Evolutionary conservation across 345 rosid genomes (phyloP).

Genomic region (Eucalyptus cladocalyx): DNA sequence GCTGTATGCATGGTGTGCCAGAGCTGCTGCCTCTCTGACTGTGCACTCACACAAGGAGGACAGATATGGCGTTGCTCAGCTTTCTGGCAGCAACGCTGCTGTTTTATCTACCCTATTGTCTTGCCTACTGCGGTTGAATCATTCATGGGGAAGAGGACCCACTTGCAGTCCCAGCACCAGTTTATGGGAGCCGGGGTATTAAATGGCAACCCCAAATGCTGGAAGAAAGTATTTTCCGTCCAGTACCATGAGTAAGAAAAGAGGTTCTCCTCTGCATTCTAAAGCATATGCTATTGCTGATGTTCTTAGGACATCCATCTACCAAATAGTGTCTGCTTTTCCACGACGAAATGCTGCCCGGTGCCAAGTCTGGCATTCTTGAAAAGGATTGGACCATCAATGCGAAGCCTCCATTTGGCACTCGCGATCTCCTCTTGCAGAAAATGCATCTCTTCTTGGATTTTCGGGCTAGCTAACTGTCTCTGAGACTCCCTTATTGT

Average conservation of each 20-base stretch:
- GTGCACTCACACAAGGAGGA: slow-evolving; percentile 69
- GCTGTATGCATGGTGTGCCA: slow-evolving; percentile 84
- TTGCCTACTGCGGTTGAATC: slow-evolving; percentile 78
- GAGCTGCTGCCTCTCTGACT: slow-evolving; percentile 50
- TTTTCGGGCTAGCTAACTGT: slow-evolving; percentile 40
- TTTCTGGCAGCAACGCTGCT: slow-evolving; percentile 73
- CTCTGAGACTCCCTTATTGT: neutral
- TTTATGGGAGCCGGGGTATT: slow-evolving; percentile 57
- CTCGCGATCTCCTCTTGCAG: slow-evolving; percentile 51
- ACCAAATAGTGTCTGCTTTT: slow-evolving; percentile 61
- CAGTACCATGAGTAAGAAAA: slow-evolving; percentile 22
- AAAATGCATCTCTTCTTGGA: slow-evolving; percentile 71
- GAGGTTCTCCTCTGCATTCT: slow-evolving; percentile 30
- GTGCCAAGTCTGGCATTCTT: slow-evolving; percentile 51
- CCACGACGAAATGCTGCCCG: slow-evolving; percentile 59
- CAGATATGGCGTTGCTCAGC: slow-evolving; percentile 88
- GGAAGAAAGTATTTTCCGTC: slow-evolving; percentile 44
- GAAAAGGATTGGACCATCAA: slow-evolving; percentile 68
- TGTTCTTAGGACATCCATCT: slow-evolving; percentile 63
- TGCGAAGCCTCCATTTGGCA: slow-evolving; percentile 52
- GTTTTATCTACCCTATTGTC: slow-evolving; percentile 64
- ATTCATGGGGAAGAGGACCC: slow-evolving; percentile 74
- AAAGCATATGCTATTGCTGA: slow-evolving; percentile 70
- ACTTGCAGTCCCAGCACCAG: slow-evolving; percentile 49
- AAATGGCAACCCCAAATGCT: slow-evolving; percentile 48